Percentiles rank a stretch among this genome's conserved stretches.
Conservation (phyloP, 495 filamentous ascomycete species). For the Halenospora varia region DNA sequence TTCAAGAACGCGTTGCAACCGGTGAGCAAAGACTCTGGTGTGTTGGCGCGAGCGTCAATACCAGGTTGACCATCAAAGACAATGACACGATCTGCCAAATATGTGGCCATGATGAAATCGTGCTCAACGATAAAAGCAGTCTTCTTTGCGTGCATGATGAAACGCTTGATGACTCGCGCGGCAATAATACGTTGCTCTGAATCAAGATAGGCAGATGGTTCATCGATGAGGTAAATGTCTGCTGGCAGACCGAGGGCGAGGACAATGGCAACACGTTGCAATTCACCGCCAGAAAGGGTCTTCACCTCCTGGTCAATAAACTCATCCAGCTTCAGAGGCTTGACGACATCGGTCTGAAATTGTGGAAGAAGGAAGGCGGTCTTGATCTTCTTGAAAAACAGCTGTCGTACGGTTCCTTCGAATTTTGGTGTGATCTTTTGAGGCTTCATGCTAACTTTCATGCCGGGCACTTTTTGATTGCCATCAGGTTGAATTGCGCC, state of each 20-base stretch:
- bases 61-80: constrained; percentile 95
- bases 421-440: constrained; percentile 99
- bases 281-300: constrained; percentile 96
- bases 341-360: constrained; percentile 99
- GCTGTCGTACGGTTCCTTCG: constrained; percentile 86
- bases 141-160: constrained; percentile 99
- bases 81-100: constrained; percentile 95
- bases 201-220: constrained; percentile 91
- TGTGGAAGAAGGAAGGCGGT: constrained; percentile 91
- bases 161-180: constrained; percentile 95
- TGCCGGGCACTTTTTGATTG: constrained; percentile 68
- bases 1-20: constrained; percentile 96
- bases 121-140: constrained; percentile 99
- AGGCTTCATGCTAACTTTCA: constrained; percentile 99
- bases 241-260: constrained; percentile 92
- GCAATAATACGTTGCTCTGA: constrained; percentile 99
- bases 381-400: constrained; percentile 98
- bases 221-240: constrained; percentile 97
- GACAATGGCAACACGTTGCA: constrained; percentile 97
- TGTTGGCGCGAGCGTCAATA: constrained; percentile 79
- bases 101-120: constrained; percentile 99
- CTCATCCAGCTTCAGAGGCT: constrained; percentile 94
- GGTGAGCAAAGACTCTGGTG: constrained; percentile 85
- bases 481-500: constrained; percentile 88
- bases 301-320: constrained; percentile 99